Conservation (phyloP, 306 rosid genomes). For the Rosa chinensis region DNA sequence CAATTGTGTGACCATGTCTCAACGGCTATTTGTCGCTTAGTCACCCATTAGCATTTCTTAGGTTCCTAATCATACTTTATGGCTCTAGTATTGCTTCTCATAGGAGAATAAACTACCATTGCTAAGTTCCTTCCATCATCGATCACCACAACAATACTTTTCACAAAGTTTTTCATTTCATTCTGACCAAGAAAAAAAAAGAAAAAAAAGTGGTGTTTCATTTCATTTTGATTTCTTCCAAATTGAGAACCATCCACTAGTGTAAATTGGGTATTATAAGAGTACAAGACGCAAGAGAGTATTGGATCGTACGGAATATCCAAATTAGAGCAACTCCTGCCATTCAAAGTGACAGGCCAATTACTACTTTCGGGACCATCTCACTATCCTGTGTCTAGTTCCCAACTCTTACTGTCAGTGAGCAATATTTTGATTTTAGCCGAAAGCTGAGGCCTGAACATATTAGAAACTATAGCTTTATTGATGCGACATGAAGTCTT, state of each 20-base stretch:
- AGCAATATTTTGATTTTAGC: constrained; percentile 30
- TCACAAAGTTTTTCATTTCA: background rate
- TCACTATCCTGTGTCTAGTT: too few species aligned
- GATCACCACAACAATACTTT: background rate
- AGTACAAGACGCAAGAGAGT: background rate
- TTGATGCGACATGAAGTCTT: constrained; percentile 38
- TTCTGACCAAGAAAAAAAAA: background rate
- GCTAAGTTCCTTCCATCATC: background rate
- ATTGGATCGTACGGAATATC: constrained; percentile 3
- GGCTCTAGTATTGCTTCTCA: background rate
- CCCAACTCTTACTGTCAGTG: background rate
- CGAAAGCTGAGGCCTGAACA: constrained; percentile 26
- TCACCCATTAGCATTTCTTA: background rate
- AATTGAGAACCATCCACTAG: constrained; percentile 12
- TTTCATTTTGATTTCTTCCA: background rate
- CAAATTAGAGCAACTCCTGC: background rate
- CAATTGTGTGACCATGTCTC: background rate
- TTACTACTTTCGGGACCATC: constrained; percentile 13
- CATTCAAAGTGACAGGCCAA: background rate
- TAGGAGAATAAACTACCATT: background rate
- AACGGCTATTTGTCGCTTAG: background rate
- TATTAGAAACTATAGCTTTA: constrained; percentile 39
- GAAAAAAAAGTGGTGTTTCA: background rate
- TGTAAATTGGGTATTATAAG: background rate
- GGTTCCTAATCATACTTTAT: background rate